Conservation (phyloP, 768 basidiomycete genomes). For the Nidularia pulvinata region DNA sequence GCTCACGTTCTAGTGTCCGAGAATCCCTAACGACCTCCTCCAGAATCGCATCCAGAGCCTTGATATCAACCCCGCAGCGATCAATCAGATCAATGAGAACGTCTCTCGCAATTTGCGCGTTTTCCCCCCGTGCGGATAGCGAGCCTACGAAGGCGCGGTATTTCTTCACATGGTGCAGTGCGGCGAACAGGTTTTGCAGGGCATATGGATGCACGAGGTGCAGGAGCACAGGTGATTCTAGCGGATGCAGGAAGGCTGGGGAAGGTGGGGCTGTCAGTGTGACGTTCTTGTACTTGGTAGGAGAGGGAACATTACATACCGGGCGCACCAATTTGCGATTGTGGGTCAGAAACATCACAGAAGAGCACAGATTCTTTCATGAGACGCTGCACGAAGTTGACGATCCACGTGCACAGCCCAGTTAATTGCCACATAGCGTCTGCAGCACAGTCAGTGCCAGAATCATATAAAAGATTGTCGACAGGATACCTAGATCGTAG, state of each 20-base stretch:
- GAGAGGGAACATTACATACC: too few species aligned
- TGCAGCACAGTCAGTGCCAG: slow-evolving; percentile 18
- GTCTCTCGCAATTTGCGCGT: slow-evolving; percentile 62
- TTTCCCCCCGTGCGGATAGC: slow-evolving; percentile 58
- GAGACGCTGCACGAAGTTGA: slow-evolving; percentile 60
- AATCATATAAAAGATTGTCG: neutral
- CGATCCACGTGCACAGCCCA: slow-evolving; percentile 58
- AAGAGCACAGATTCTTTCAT: slow-evolving; percentile 53
- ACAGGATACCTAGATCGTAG: slow-evolving; percentile 60
- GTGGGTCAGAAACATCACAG: slow-evolving; percentile 13
- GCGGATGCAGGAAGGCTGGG: neutral
- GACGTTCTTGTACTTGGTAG: too few species aligned
- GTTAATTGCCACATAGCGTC: slow-evolving; percentile 77
- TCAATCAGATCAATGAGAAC: slow-evolving; percentile 63
- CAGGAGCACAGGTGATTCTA: slow-evolving; percentile 39
- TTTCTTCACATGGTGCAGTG: slow-evolving; percentile 55
- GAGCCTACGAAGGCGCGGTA: slow-evolving; percentile 54
- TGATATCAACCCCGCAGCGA: slow-evolving; percentile 64
- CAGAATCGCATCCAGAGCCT: slow-evolving; percentile 46
- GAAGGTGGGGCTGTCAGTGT: too few species aligned
- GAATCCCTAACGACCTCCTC: slow-evolving; percentile 29
- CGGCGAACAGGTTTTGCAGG: slow-evolving; percentile 46
- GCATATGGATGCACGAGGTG: slow-evolving; percentile 64
- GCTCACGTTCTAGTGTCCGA: slow-evolving; percentile 30
- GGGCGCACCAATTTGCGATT: slow-evolving; percentile 4